Conservation (phyloP, 139 green algal genomes). For the Chlorella sp. region DNA sequence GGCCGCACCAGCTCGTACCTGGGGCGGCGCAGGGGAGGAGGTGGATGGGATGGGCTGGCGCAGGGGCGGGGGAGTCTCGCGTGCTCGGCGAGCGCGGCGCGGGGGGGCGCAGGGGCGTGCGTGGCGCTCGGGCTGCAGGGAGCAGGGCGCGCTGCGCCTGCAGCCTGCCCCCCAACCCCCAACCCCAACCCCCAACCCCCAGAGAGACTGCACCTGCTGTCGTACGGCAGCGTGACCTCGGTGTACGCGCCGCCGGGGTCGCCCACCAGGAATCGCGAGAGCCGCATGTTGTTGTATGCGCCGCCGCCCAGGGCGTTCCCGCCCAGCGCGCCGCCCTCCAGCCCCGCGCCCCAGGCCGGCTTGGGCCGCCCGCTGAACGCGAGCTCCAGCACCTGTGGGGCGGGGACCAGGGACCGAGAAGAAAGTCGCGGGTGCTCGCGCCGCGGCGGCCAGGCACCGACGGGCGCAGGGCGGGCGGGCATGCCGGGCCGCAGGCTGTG, state of each 20-base stretch:
- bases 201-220: constrained; percentile 22
- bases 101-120: background rate
- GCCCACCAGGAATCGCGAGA: constrained; percentile 56
- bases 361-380: constrained; percentile 25
- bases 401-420: too few species aligned
- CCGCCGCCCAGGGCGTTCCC: too few species aligned
- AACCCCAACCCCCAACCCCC: background rate
- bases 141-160: too few species aligned
- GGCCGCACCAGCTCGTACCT: constrained; percentile 52
- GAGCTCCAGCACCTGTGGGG: constrained; percentile 57
- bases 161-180: too few species aligned
- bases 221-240: constrained; percentile 68
- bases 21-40: background rate
- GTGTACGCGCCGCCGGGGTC: constrained; percentile 66
- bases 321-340: background rate
- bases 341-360: constrained; percentile 13
- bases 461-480: too few species aligned
- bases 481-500: too few species aligned
- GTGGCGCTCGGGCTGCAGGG: background rate
- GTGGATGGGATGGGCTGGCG: background rate
- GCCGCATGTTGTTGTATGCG: constrained; percentile 30
- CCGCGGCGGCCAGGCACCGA: too few species aligned
- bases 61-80: background rate
- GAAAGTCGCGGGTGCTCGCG: too few species aligned
- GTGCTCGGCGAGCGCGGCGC: background rate